phyloP scores from a whole-genome alignment of 1,284 basidiomycete species.

The Pseudozyma sp. region DNA sequence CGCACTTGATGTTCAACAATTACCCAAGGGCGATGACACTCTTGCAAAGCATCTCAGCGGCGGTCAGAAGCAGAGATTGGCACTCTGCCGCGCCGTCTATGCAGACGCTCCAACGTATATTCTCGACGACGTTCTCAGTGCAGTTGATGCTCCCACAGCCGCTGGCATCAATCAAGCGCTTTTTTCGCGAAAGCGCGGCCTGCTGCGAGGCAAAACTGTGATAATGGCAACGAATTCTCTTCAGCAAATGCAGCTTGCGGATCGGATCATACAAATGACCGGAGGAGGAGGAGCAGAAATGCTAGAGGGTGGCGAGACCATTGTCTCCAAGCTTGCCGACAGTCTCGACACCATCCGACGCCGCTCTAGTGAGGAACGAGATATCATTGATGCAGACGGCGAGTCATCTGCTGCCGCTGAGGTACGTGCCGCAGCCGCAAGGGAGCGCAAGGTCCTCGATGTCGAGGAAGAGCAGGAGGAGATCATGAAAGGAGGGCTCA shows the following conservation, averaged over 20 bases:
- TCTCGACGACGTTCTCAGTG: slow-evolving; percentile 46
- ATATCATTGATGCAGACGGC: neutral
- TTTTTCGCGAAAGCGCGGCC: slow-evolving; percentile 15
- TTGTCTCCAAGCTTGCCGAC: slow-evolving; percentile 7
- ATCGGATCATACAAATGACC: slow-evolving; percentile 15
- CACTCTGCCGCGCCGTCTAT: slow-evolving; percentile 50
- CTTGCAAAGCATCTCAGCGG: slow-evolving; percentile 48
- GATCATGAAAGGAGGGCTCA: slow-evolving; percentile 8
- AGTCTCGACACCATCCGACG: slow-evolving; percentile 14
- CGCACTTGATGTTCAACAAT: slow-evolving; percentile 24
- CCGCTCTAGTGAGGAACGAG: slow-evolving; percentile 3
- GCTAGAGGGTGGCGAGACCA: neutral
- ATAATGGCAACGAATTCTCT: slow-evolving; percentile 40
- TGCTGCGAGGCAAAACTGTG: slow-evolving; percentile 40
- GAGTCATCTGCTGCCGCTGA: slow-evolving; percentile 8
- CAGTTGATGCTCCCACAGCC: slow-evolving; percentile 50
- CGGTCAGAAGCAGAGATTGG: slow-evolving; percentile 53
- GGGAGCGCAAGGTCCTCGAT: slow-evolving; percentile 10
- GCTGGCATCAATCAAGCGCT: slow-evolving; percentile 18
- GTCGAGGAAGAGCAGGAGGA: slow-evolving; percentile 20
- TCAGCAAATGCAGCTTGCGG: slow-evolving; percentile 15
- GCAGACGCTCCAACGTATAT: slow-evolving; percentile 25
- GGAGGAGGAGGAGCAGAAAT: neutral
- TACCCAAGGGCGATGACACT: slow-evolving; percentile 26
- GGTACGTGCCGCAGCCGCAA: slow-evolving; percentile 12